Evolutionary conservation across 1,284 basidiomycete species (phyloP), one percentile per base, ranked within the genome.

Genomic region (Austroboletus niveus): DNA sequence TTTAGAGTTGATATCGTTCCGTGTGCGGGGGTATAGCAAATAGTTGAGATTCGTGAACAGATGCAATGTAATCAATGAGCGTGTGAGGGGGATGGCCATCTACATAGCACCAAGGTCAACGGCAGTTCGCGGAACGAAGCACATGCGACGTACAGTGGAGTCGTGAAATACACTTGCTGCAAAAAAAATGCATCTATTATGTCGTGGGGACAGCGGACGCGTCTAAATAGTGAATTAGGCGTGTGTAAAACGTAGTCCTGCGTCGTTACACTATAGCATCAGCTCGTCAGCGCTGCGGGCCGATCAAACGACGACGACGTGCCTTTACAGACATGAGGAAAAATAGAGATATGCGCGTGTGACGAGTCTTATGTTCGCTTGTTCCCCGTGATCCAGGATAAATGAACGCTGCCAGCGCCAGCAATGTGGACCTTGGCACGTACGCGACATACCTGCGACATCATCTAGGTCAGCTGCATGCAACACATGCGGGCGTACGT

Each of bases 371-470:
- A 63, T 48, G 57, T 47, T 63, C 77, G 77, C 60, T 77, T 81
- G 67, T 81, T 84, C 49, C 84, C 83, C n/a, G 79, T 74, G 53
- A 73, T 79, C 85, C 85, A 89, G 30, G 87, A 89, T 52, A 89
- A 69, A 58, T 82, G 77, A 39, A 89, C 87, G 64, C 86, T 88
- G 57, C 87, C 87, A 12, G 85, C 87, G 45, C 84, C 85, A 40
- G 76, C 69, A 53, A 89, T 89, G 58, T 77, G 75, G 1, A 89
- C 87, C 61, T 79, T 78, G 49, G 87, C 87, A 58, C 85, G 82
- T 48, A 89, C 68, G 38, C 87, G 85, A 63, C 87, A 89, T 3
- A 89, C 85, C 85, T 88, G 54, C 41, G 34, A 44, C 15, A 32
- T 51, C 22, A 12, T 24, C 58, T 9, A 63, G 46, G 42, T 24